Evolutionary conservation across 2,329 filamentous ascomycete genomes (phyloP), one percentile per base, ranked within the genome.

Genomic region (Mollisiaceae sp.): DNA sequence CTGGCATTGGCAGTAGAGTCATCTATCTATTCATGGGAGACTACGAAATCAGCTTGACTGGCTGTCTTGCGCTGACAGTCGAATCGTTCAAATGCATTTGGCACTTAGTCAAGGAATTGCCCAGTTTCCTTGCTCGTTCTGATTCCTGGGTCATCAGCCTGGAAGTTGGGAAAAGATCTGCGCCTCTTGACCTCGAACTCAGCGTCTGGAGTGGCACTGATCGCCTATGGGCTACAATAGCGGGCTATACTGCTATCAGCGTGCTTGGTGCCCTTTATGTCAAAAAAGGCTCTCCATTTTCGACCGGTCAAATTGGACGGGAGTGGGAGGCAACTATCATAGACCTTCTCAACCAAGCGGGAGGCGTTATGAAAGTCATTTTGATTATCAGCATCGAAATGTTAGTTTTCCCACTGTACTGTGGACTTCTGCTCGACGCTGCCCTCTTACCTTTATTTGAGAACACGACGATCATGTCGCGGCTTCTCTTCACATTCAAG

Each of bases 301-400:
- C 89, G 1, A 80, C 80, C 1, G 79, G 82, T 3, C 82, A 82
- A 63, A 78, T 84, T 1, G 82, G 85, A 59, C 85, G 86, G 65
- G 85, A 87, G 38, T 86, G 85, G 83, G 94, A 98, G 77, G 91
- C 90, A 27, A 85, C 89, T 8, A 78, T 97, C 50, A 90, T 94
- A 27, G 94, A 98, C 69, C 85, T 89, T 1, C 83, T 99, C 24
- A 90, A 93, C 69, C 96, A 99, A 82, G 95, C 95, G 57, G 96
- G 95, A 50, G 95, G 96, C 15, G 94, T 99, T 11, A 89, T 97
- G 83, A 99, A 99, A 78, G 95, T 99, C 24, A 97, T 99, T 59
- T 81, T 98, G 67, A 98, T 99, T 74, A 99, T 99, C 70, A 95
- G 94, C 70, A 99, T 99, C 73, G 95, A 99, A 80, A 99, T 99